These are phyloP conservation scores for Axilococcus clingmanii DNA, from an alignment of 139 green algal species.

Conservation along the genomic window DNA sequence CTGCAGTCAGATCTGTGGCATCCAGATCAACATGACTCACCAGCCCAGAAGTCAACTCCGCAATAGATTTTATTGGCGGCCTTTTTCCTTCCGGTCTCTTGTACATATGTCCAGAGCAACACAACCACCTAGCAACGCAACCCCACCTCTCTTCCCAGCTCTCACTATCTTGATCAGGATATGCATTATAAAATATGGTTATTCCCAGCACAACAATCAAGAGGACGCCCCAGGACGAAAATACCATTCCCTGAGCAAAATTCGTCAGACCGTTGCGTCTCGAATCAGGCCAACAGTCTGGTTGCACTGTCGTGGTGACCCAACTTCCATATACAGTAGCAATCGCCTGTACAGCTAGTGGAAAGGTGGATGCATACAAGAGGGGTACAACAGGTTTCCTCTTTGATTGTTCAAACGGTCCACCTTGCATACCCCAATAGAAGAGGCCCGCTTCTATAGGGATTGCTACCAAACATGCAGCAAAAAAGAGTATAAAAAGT, in stretches of 20 bases:
- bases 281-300: neutral
- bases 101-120: constrained; percentile 23
- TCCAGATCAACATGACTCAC: constrained; percentile 27
- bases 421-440: constrained; percentile 1
- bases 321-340: constrained; percentile 1
- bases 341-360: neutral
- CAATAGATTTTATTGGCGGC: constrained; percentile 29
- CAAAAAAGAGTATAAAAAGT: constrained; percentile 10
- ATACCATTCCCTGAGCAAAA: constrained; percentile 20
- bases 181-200: constrained; percentile 31
- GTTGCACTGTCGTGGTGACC: neutral
- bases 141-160: constrained; percentile 27
- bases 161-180: constrained; percentile 4
- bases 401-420: neutral
- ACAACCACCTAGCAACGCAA: constrained; percentile 22
- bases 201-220: constrained; percentile 17
- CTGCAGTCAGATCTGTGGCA: constrained; percentile 28
- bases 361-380: too few relatives aligned
- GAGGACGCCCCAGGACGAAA: constrained; percentile 18
- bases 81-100: constrained; percentile 15
- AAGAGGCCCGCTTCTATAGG: constrained; percentile 11
- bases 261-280: neutral
- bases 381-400: neutral
- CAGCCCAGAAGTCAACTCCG: constrained; percentile 27
- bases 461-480: constrained; percentile 9